Evolutionary conservation across 2,329 filamentous ascomycete genomes (phyloP), one percentile per base, ranked within the genome.

Genomic region (Talaromyces atroroseus): DNA sequence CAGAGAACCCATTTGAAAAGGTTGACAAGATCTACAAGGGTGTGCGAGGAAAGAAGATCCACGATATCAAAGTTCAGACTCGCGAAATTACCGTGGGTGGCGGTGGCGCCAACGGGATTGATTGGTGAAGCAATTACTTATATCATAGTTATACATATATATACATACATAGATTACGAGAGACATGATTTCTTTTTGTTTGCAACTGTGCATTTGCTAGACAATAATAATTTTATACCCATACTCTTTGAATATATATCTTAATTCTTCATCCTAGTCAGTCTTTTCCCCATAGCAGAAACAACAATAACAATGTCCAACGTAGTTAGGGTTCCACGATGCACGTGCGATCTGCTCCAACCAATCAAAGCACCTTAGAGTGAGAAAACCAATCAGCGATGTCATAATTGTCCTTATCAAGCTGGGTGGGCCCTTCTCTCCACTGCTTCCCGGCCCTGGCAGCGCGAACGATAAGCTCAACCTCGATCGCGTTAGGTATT

Each of bases 1-100:
- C 74, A 16, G 66, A 66, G 7, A 76, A 79, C 68, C 80, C 81
- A 16, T 85, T 83, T 67, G 78, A 76, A 49, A 77, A 74, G 54
- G 64, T 85, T 53, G 82, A 85, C 65, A 76, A 76, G 71, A 83
- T 78, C 65, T 69, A 84, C 57, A 79, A 80, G 66, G 74, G 74
- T 23, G 70, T 79, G 64, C 82, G 82, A 66, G 82, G 81, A 0
- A 73, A 79, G 63, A 83, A 82, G 68, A 60, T 67, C 3, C 59
- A 65, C 3, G 63, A 64, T 40, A 65, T 66, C 7, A 60, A 64
- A 4, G 49, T 20, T 8, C 52, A 59, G 11, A 21, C 45, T 5
- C 32, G 34, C 18, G 54, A 36, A n/a, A 26, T 49, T 12, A 42
- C 58, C 7, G 59, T 60, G 18, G 62, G 64, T 36, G 51, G 64